Evolutionary conservation across 176 grass and related monocot species (phyloP).

Genomic region (Pontederia crassipes): DNA sequence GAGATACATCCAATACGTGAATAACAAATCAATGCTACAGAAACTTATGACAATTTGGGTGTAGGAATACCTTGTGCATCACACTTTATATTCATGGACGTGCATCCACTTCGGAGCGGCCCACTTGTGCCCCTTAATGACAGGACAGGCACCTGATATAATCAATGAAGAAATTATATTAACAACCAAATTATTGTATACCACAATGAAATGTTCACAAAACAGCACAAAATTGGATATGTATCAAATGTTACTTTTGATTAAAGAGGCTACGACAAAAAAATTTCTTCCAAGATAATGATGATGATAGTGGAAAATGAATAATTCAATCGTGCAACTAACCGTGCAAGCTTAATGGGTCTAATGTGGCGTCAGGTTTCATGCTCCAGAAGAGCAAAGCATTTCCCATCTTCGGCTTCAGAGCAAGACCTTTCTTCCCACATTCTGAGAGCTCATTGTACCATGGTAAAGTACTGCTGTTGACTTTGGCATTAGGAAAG

Average conservation of each 20-base stretch:
- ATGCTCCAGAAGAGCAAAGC: slow-evolving; percentile 93
- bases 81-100: not conserved
- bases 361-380: slow-evolving; percentile 79
- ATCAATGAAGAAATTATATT: not conserved
- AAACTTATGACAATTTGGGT: too few relatives aligned
- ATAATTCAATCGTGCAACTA: slow-evolving; percentile 15
- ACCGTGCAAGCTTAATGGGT: slow-evolving; percentile 91
- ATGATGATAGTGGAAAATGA: not conserved
- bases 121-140: slow-evolving; percentile 8
- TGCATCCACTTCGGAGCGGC: slow-evolving; percentile 10
- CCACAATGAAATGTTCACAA: not conserved
- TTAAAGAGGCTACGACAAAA: not conserved
- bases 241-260: not conserved
- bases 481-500: slow-evolving; percentile 80
- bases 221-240: too few relatives aligned
- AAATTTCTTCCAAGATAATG: not conserved
- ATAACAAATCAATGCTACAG: too few relatives aligned
- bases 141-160: slow-evolving; percentile 6
- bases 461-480: slow-evolving; percentile 60
- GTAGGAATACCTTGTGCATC: not conserved
- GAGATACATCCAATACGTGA: too few relatives aligned
- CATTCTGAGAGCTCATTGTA: slow-evolving; percentile 70
- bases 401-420: slow-evolving; percentile 85
- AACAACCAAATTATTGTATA: not conserved
- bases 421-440: slow-evolving; percentile 56